Conservation (phyloP, 768 basidiomycete genomes). For the Russula ochroleuca region DNA sequence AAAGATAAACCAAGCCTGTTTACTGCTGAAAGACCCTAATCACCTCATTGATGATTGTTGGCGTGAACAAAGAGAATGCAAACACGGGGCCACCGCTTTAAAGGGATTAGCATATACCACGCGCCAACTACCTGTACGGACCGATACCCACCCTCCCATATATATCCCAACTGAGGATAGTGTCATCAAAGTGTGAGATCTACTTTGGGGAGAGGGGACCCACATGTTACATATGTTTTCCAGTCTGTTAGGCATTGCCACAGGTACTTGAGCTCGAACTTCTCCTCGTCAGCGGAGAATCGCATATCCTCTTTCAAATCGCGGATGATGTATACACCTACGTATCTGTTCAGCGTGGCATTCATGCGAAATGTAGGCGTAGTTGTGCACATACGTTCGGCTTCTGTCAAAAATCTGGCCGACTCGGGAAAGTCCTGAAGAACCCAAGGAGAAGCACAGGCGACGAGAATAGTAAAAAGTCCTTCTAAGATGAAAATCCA, state of each 20-base stretch:
- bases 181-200: neutral
- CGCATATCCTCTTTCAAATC: neutral
- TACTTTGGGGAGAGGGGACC: neutral
- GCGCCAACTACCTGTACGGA: neutral
- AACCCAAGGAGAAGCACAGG: neutral
- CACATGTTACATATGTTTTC: slow-evolving; percentile 4
- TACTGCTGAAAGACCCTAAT: neutral
- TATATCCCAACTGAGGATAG: neutral
- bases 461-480: neutral
- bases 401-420: slow-evolving; percentile 1
- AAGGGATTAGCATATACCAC: neutral
- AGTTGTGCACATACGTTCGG: neutral
- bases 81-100: neutral
- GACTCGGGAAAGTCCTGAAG: slow-evolving; percentile 4
- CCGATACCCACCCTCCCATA: neutral
- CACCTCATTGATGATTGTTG: slow-evolving; percentile 1
- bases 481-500: slow-evolving; percentile 8
- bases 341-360: neutral
- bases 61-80: neutral
- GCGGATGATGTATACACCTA: neutral
- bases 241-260: neutral
- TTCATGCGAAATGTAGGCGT: neutral
- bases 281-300: neutral
- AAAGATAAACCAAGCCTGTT: neutral
- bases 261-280: neutral